These are phyloP conservation scores for Pterulicium gracile DNA, from an alignment of 1,284 basidiomycete genomes.

Conservation along the genomic window DNA sequence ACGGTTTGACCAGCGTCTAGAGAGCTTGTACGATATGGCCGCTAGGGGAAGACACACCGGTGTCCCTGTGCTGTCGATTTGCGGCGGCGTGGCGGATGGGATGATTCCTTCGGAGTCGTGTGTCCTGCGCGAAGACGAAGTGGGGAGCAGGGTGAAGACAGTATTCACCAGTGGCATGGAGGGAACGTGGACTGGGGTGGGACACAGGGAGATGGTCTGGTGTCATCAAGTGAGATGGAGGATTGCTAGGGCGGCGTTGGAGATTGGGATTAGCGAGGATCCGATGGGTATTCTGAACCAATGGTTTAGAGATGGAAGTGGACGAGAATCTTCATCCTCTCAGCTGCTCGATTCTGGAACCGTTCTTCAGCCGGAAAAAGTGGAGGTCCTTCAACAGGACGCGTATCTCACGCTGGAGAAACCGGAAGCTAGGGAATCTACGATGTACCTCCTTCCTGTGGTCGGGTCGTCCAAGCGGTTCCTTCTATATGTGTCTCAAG, in stretches of 20 bases:
- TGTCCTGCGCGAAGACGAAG: constrained; percentile 31
- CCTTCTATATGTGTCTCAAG: constrained; percentile 49
- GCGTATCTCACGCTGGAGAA: constrained; percentile 30
- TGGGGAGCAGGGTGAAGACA: constrained; percentile 45
- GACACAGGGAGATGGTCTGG: constrained; percentile 97
- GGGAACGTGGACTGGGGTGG: constrained; percentile 89
- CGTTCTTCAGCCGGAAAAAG: constrained; percentile 14
- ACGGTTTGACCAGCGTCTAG: constrained; percentile 75
- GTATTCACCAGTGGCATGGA: constrained; percentile 84
- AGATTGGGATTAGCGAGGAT: constrained; percentile 37
- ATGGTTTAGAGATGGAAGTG: constrained; percentile 56
- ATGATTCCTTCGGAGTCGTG: constrained; percentile 93
- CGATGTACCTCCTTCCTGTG: constrained; percentile 41
- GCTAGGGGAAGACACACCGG: constrained; percentile 26
- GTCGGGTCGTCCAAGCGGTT: constrained; percentile 22
- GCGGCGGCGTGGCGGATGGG: constrained; percentile 86
- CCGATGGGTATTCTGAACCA: constrained; percentile 32
- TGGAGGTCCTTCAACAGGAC: constrained; percentile 25
- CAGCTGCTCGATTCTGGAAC: background rate
- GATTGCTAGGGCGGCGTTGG: constrained; percentile 70
- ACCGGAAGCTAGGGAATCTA: constrained; percentile 25
- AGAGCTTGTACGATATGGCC: constrained; percentile 53
- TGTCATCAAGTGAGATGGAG: constrained; percentile 94
- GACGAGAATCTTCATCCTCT: background rate
- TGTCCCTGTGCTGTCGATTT: constrained; percentile 70